phyloP scores from a whole-genome alignment of 768 basidiomycete genomes.

The Russula virescens region DNA sequence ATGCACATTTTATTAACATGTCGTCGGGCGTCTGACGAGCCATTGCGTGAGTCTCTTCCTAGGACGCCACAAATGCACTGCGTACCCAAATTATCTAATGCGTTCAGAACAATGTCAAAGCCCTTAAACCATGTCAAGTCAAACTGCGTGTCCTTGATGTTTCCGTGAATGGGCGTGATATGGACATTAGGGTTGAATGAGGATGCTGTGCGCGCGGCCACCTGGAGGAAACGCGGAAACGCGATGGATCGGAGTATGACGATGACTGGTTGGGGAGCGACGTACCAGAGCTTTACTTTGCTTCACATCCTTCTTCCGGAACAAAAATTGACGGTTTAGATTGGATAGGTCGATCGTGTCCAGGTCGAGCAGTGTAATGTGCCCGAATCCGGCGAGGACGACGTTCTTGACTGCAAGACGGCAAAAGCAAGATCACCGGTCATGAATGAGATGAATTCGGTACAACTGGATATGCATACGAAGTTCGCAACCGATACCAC shows the following conservation, averaged over 20 bases:
- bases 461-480: constrained; percentile 36
- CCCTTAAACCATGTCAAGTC: constrained; percentile 85
- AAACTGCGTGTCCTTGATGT: constrained; percentile 90
- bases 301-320: constrained; percentile 95
- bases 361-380: constrained; percentile 89
- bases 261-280: constrained; percentile 1
- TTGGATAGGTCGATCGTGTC: constrained; percentile 99
- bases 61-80: constrained; percentile 6
- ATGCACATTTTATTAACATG: constrained; percentile 99
- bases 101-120: constrained; percentile 93
- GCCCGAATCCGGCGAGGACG: constrained; percentile 86
- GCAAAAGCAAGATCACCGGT: not conserved
- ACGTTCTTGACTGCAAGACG: constrained; percentile 79
- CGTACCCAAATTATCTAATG: constrained; percentile 91
- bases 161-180: constrained; percentile 86
- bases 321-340: constrained; percentile 93
- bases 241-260: not conserved
- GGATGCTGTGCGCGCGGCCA: constrained; percentile 76
- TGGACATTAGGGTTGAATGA: constrained; percentile 85
- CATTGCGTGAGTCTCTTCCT: not conserved
- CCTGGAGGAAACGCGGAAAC: constrained; percentile 36
- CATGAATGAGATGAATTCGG: not conserved
- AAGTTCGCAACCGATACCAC: constrained; percentile 96
- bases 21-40: constrained; percentile 71
- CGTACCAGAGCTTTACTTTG: constrained; percentile 89